Evolutionary conservation across 495 filamentous ascomycete species (phyloP).

Genomic region (Trichocladium antarcticum): DNA sequence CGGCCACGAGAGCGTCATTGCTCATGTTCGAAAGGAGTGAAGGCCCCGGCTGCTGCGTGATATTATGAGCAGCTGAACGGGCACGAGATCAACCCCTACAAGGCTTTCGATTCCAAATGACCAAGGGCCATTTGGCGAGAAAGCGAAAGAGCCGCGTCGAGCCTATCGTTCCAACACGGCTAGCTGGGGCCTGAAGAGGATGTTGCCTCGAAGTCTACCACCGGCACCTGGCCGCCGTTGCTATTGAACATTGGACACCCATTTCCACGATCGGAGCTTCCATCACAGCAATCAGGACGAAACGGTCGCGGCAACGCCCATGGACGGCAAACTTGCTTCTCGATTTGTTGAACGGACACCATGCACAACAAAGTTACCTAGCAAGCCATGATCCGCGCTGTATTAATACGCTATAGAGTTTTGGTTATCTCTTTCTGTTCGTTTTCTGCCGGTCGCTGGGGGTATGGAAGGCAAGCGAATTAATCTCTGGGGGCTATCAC

Average conservation of each 20-base stretch:
- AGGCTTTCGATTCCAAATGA: background rate
- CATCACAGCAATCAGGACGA: background rate
- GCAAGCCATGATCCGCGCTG: constrained; percentile 8
- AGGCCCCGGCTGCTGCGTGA: constrained; percentile 73
- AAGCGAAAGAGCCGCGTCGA: background rate
- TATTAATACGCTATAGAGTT: constrained; percentile 20
- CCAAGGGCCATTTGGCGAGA: background rate
- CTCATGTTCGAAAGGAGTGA: constrained; percentile 85
- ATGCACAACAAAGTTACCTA: background rate
- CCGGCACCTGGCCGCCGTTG: too few relatives aligned
- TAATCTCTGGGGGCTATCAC: background rate
- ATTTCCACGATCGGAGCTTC: background rate
- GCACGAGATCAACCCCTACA: background rate
- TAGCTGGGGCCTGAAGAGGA: too few relatives aligned
- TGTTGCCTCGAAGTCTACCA: too few relatives aligned
- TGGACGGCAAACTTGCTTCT: background rate
- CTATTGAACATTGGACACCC: too few relatives aligned
- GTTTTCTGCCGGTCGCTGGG: background rate
- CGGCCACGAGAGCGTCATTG: constrained; percentile 88
- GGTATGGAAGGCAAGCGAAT: background rate
- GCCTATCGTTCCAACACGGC: background rate
- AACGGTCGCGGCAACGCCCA: background rate
- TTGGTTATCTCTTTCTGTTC: constrained; percentile 10
- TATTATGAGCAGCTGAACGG: constrained; percentile 53
- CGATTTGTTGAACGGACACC: background rate